Evolutionary conservation across 2,329 filamentous ascomycete species (phyloP).

Genomic region (Kalmusia sp.): DNA sequence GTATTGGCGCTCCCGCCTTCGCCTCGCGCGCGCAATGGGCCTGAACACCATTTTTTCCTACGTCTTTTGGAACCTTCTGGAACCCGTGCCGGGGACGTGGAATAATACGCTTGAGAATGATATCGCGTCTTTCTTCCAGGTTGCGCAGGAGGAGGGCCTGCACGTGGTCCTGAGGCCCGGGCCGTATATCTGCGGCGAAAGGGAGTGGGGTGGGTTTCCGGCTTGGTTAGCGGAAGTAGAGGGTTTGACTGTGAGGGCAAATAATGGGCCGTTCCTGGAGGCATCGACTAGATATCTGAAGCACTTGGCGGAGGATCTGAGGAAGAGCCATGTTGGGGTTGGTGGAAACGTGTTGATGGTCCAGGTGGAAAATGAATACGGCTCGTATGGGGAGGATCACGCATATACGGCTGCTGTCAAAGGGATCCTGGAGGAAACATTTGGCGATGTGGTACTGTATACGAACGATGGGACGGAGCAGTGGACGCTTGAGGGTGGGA

Average conservation of each 20-base stretch:
- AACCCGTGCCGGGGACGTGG: slow-evolving; percentile 52
- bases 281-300: slow-evolving; percentile 49
- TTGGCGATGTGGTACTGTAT: slow-evolving; percentile 53
- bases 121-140: slow-evolving; percentile 56
- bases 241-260: slow-evolving; percentile 51
- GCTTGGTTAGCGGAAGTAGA: slow-evolving; percentile 54
- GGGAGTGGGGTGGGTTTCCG: slow-evolving; percentile 59
- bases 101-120: slow-evolving; percentile 52
- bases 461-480: slow-evolving; percentile 58
- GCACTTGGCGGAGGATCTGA: slow-evolving; percentile 48
- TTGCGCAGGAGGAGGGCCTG: slow-evolving; percentile 57
- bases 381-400: slow-evolving; percentile 56
- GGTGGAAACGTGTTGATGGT: slow-evolving; percentile 60
- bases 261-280: slow-evolving; percentile 51
- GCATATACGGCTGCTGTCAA: slow-evolving; percentile 51
- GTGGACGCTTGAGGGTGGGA: slow-evolving; percentile 53
- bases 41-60: slow-evolving; percentile 61
- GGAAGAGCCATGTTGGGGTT: slow-evolving; percentile 46
- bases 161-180: slow-evolving; percentile 57
- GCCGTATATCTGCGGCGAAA: slow-evolving; percentile 59
- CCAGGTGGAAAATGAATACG: slow-evolving; percentile 61
- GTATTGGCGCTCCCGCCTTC: slow-evolving; percentile 57
- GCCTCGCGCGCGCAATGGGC: slow-evolving; percentile 56
- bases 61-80: slow-evolving; percentile 59
- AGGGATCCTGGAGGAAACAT: slow-evolving; percentile 52